These are phyloP conservation scores for Raffaelea albimanens DNA, from an alignment of 2,329 filamentous ascomycete species.

Conservation along the genomic window DNA sequence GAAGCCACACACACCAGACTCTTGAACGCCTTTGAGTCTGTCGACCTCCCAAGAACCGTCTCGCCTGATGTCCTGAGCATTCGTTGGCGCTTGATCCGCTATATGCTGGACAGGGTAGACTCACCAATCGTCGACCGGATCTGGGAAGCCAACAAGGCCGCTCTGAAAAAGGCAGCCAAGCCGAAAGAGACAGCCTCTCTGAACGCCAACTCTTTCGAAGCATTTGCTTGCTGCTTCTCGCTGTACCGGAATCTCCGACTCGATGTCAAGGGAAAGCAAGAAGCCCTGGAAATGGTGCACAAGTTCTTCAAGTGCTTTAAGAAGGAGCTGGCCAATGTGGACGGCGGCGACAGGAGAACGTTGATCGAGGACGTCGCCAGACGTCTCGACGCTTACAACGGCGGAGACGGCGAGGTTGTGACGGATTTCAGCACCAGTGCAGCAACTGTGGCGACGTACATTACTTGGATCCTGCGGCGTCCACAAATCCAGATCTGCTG, in stretches of 20 bases:
- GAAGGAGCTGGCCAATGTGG: no score
- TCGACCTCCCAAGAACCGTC: not conserved
- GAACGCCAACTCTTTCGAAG: slow-evolving; percentile 19
- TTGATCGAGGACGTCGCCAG: no score
- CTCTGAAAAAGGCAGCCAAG: not conserved
- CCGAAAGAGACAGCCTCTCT: slow-evolving; percentile 12
- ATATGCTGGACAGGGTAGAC: slow-evolving; percentile 17
- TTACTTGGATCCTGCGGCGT: no score
- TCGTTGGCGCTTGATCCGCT: slow-evolving; percentile 17
- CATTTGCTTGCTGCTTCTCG: slow-evolving; percentile 20
- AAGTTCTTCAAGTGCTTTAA: slow-evolving; percentile 17
- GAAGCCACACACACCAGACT: slow-evolving; percentile 31
- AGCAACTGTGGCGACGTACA: no score
- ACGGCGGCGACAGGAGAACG: no score
- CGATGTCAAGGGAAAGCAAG: slow-evolving; percentile 15
- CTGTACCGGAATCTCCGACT: slow-evolving; percentile 20
- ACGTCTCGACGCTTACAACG: no score
- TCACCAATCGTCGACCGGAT: slow-evolving; percentile 15
- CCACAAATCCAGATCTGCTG: no score
- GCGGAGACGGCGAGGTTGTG: no score
- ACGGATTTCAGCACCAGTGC: no score
- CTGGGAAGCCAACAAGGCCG: slow-evolving; percentile 13
- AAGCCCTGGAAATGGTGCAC: slow-evolving; percentile 17
- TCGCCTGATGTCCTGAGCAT: slow-evolving; percentile 3
- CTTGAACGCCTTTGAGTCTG: slow-evolving; percentile 22